Conservation (phyloP, 140 eudicot species). For the Bidens hawaiensis region DNA sequence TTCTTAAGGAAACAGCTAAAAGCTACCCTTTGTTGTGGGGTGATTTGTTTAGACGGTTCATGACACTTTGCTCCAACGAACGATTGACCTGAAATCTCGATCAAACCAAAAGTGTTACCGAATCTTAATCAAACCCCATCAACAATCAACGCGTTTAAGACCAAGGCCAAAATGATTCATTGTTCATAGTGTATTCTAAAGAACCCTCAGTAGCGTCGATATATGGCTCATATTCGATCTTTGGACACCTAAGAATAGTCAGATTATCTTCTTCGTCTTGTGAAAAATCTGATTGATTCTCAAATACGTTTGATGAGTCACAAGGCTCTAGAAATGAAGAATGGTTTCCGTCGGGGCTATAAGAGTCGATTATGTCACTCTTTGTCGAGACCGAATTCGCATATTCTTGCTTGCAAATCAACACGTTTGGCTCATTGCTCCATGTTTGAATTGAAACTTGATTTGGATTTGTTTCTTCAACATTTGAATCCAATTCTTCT, state of each 20-base stretch:
- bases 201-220: slow-evolving; percentile 45
- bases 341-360: slow-evolving; percentile 52
- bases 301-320: slow-evolving; percentile 55
- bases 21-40: no score
- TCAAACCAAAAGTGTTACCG: slow-evolving; percentile 17
- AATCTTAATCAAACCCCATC: slow-evolving; percentile 24
- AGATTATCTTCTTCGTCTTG: slow-evolving; percentile 64
- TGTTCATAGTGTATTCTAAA: slow-evolving; percentile 51
- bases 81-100: no score
- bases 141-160: slow-evolving; percentile 21
- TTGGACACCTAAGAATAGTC: slow-evolving; percentile 47
- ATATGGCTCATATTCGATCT: slow-evolving; percentile 45
- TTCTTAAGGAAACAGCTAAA: slow-evolving; percentile 22
- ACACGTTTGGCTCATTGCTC: slow-evolving; percentile 23
- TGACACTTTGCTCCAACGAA: no score
- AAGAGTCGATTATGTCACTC: slow-evolving; percentile 68
- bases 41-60: no score
- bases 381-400: slow-evolving; percentile 64
- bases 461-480: slow-evolving; percentile 20
- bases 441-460: slow-evolving; percentile 20
- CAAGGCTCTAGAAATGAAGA: slow-evolving; percentile 57
- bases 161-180: slow-evolving; percentile 77
- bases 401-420: slow-evolving; percentile 48
- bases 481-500: slow-evolving; percentile 20
- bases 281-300: slow-evolving; percentile 51